Base-by-base conservation (phyloP, 2,329 filamentous ascomycete genomes). In the Microdochium paspali region DNA sequence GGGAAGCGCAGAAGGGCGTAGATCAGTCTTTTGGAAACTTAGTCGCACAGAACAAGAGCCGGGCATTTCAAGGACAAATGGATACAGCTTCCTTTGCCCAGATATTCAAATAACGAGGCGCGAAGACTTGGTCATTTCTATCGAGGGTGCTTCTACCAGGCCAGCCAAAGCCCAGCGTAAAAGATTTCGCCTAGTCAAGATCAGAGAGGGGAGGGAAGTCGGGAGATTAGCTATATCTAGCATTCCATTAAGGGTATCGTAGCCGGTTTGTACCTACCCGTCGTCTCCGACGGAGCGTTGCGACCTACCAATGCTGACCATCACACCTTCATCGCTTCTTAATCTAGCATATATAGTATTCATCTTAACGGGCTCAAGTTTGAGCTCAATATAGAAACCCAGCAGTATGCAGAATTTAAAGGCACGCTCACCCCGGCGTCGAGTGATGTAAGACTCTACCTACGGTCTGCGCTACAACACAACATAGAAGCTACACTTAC, bases 41-140 rank as follows among this genome's bases (percentile, higher is more conserved):
- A 30, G 23, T 42, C 21, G 25, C 40, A 10, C 24, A 24, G 26
- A 45, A 47, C 9, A 47, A 45, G 18, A 51, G 49, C 45, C 44
- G 44, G 42, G 49, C 44, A 51, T 51, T 53, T 44, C 46, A 52
- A 50, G 49, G 49, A 18, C 47, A 53, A 30, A 53, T 51, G 28
- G 46, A 53, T 42, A 10, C 51, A 46, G 40, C 44, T 44, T 51
- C 47, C 47, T 53, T 50, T 25, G 46, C 35, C 46, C 39, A 26
- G 28, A 50, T 51, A 44, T 51, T 53, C 25, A 35, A 12, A 35
- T 35, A n/a, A 35, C 5, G n/a, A 35, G 31, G 31, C 18, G 31
- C 31, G 31, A 35, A n/a, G 31, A 13, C 31, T 35, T 35, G 10
- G n/a, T 35, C n/a, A 35, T 35, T 35, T 35, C 31, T 35, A 15